phyloP scores from a whole-genome alignment of 208 protist genomes.

The Leishmania tropica region DNA sequence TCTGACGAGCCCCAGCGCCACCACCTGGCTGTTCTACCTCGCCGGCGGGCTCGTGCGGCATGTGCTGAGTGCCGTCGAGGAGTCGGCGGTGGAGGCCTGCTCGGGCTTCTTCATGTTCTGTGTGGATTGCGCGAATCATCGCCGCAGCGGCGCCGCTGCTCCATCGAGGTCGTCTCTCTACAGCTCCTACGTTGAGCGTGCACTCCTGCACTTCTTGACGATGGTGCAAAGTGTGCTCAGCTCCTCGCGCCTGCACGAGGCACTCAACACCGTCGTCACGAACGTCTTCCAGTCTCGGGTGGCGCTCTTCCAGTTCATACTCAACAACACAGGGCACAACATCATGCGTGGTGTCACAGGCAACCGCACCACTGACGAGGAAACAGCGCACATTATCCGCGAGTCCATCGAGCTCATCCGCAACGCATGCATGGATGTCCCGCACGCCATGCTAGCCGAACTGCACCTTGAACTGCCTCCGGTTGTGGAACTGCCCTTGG shows the following conservation, averaged over 20 bases:
- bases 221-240: conserved; percentile 69
- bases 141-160: conserved; percentile 21
- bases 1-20: conserved; percentile 58
- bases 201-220: conserved; percentile 70
- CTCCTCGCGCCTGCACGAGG: conserved; percentile 45
- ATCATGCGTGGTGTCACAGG: conserved; percentile 51
- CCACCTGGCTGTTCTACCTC: conserved; percentile 83
- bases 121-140: conserved; percentile 72
- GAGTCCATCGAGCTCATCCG: conserved; percentile 74
- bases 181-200: conserved; percentile 71
- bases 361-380: conserved; percentile 46
- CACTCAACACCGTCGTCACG: conserved; percentile 52
- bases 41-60: conserved; percentile 55
- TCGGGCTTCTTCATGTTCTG: conserved; percentile 69
- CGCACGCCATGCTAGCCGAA: conserved; percentile 47
- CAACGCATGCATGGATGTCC: conserved; percentile 68
- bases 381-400: conserved; percentile 70
- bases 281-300: conserved; percentile 68
- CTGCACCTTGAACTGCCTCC: conserved; percentile 78
- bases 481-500: conserved; percentile 74
- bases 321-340: conserved; percentile 82
- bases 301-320: conserved; percentile 86
- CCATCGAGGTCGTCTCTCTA: conserved; percentile 21
- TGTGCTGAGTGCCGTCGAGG: conserved; percentile 57
- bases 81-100: conserved; percentile 40